Base-by-base conservation (phyloP, 2,329 filamentous ascomycete species). In the Colletotrichum musae region DNA sequence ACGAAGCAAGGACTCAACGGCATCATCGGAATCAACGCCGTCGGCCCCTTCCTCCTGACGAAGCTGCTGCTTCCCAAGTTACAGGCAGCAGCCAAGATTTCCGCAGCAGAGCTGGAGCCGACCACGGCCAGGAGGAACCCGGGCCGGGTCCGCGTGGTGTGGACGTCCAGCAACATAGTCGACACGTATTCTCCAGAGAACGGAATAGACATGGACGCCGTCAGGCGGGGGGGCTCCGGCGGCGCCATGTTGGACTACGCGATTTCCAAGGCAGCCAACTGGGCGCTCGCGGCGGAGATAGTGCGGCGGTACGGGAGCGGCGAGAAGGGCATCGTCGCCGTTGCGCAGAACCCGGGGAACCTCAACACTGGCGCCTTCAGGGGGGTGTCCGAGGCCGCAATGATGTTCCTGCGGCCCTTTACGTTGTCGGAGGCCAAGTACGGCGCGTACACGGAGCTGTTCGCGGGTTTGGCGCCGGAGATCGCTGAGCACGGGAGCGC, bases 371-470 rank as follows among this genome's bases (percentile, higher is more conserved):
- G 74, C 45, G 71, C 72, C 7, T 77, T 52, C 24, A 52, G 28
- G 24, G 50, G 50, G 9, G 70, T 64, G 64, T 60, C 15, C 71
- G 57, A 13, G 64, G 54, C 7, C 70, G 64, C 3, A 18, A 52
- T 45, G 52, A 45, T 32, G 18, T 10, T 32, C n/a, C 24, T 64
- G 47, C 13, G 39, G 2, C 39, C 72, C 52, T 41, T 77, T 36
- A 69, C 71, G 0, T 68, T 70, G 12, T 45, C 78, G 2, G 74
- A 76, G 12, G 71, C 79, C 2, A 73, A 68, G 5, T 71, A 75
- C 36, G 83, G 81, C 6, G 82, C 81, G 2, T 82, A 82, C 64
- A 83, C 82, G 1, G 80, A 81, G 71, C 64, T 84, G 2, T 84
- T 74, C 54, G 79, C 81, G 39, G 81, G 79, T 0, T 73, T 83